Base-by-base conservation (phyloP, 768 basidiomycete species). In the Boletus bicolor region DNA sequence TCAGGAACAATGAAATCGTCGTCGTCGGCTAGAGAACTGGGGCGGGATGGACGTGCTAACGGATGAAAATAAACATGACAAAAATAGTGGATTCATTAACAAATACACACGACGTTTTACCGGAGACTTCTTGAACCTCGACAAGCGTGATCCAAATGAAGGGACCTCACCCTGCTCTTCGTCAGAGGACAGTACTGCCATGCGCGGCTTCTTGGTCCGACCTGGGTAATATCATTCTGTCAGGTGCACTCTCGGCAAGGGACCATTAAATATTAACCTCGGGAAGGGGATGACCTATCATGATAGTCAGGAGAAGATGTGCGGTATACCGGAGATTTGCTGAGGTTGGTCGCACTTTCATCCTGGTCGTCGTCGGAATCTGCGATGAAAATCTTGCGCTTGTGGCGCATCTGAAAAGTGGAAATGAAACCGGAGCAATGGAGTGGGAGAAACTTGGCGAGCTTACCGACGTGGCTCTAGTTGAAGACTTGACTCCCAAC, bases 1-100 rank as follows among this genome's bases (percentile, higher is more conserved):
- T 83, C 83, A 19, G 85, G 81, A 38, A 80, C 85, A 62, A 90
- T 79, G 64, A 92, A 91, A 55, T 89, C 82, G 59, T 80, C 86
- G 48, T 90, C 85, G 58, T 89, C 86, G 48, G 79, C 82, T 34
- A 64, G 76, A 58, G 75, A 71, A 49, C 63, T 64, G 11, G 69
- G 57, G 49, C 68, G 74, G 2, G 76, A 66, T 60, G 76, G 79
- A 21, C 69, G 73, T 44, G 68, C 81, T 84, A 41, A 51, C 19
- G 32, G 8, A 39, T n/a, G 6, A 36, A 45, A 47, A 47, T 62
- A n/a, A 69, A 44, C 1, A 47, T 37, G 58, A 35, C 34, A 45
- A 28, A 21, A 41, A 53, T 9, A 49, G 12, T 30, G 38, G 35
- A 37, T 15, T 38, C 30, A 8, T 28, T 17, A 6, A 39, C 3